A percentile compares a stretch with the other conserved stretches of the same genome.
These are phyloP conservation scores for Sanghuangporus sanghuang DNA, from an alignment of 1,284 basidiomycete species.

Conservation along the genomic window DNA sequence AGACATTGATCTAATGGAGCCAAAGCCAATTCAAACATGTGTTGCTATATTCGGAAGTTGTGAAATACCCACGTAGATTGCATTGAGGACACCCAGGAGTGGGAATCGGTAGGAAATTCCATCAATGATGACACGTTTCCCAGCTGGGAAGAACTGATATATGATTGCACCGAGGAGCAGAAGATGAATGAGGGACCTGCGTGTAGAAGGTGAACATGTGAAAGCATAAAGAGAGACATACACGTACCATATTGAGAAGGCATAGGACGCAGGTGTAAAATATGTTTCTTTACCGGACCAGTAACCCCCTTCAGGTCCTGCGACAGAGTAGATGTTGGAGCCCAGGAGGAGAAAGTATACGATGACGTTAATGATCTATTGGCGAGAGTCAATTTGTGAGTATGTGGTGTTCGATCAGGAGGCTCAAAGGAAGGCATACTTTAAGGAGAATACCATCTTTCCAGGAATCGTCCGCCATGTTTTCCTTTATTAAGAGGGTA, in stretches of 20 bases:
- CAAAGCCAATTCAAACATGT: not conserved
- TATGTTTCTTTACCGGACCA: slow-evolving; percentile 77
- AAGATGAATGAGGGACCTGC: slow-evolving; percentile 80
- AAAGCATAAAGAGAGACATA: slow-evolving; percentile 1
- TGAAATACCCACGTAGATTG: slow-evolving; percentile 68
- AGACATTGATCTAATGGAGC: not conserved
- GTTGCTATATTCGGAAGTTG: not conserved
- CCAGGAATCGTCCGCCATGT: slow-evolving; percentile 56
- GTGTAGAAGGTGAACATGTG: slow-evolving; percentile 19
- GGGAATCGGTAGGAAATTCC: slow-evolving; percentile 88
- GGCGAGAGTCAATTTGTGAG: not conserved
- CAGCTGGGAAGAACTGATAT: slow-evolving; percentile 84
- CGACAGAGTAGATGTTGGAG: slow-evolving; percentile 82
- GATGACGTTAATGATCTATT: slow-evolving; percentile 71
- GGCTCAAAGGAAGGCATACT: slow-evolving; percentile 35
- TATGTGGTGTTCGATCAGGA: not conserved
- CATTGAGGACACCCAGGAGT: slow-evolving; percentile 77
- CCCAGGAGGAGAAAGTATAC: slow-evolving; percentile 82
- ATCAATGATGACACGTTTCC: slow-evolving; percentile 79
- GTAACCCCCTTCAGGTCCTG: slow-evolving; percentile 66
- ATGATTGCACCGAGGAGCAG: slow-evolving; percentile 84
- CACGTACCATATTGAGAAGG: slow-evolving; percentile 74
- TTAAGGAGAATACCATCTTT: slow-evolving; percentile 78
- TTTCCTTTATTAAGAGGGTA: not conserved
- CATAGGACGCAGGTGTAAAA: slow-evolving; percentile 85